Base-by-base conservation (phyloP, 345 rosid species). In the Boechera divaricarpa region DNA sequence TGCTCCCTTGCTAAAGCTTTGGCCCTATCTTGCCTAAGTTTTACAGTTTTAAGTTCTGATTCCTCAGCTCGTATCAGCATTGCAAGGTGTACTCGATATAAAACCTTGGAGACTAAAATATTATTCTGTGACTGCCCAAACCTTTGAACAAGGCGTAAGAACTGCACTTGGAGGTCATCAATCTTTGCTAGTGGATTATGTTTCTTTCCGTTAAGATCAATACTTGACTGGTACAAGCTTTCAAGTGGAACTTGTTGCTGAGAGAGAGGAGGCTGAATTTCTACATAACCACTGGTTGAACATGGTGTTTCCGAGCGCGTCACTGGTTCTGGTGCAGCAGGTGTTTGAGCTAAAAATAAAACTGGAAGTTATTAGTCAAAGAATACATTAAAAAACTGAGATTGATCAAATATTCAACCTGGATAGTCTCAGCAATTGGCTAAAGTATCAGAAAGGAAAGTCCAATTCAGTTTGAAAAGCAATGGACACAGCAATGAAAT, bases 31-130 rank as follows among this genome's bases (percentile, higher is more conserved):
- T 65, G 83, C 71, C 75, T 85, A 45, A 84, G 80, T 73, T 84
- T 88, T 24, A 84, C 81, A 24, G 77, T 73, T 81, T 85, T 89
- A 45, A 88, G 58, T 80, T 92, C 89, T 15, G 92, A 80, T 80
- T 85, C 89, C 77, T 89, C 90, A 35, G 88, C 92, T 73, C 93
- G 94, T 66, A 91, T 85, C 77, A 89, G 82, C 80, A 87, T 84
- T 1, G 96, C 97, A 4, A 95, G 84, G 73, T 91, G 87, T 35
- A 91, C 60, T 69, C 99, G 86, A 67, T 92, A 91, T 41, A 92
- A 81, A 74, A 91, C 98, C 83, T 92, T 92, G 16, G 88, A 90
- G 73, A 86, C 97, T 70, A 92, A 72, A 55, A 86, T 81, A 82
- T 84, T 89, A 63, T 88, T 88, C 15, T 80, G 84, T 6, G 89